Conservation (phyloP, 2,329 filamentous ascomycete genomes). For the Ophiostoma perfectum region DNA sequence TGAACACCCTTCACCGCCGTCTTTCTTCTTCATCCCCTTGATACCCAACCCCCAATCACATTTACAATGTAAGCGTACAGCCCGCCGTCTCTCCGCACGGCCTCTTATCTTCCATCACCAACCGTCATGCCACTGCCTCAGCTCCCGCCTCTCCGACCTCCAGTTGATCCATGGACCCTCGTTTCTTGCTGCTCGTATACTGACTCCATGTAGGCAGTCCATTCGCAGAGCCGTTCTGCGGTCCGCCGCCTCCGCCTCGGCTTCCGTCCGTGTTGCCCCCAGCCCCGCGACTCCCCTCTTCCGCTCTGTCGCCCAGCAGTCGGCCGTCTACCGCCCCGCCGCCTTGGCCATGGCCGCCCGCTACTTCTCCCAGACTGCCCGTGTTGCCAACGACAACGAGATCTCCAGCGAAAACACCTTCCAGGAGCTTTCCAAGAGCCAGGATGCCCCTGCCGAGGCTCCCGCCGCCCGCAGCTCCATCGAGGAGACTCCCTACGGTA, state of each 20-base stretch:
- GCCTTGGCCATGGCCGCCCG: constrained; percentile 26
- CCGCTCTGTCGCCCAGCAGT: constrained; percentile 28
- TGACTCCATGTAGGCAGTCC: constrained; percentile 31
- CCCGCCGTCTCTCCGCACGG: not conserved
- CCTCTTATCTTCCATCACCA: not conserved
- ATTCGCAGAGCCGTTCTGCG: constrained; percentile 34
- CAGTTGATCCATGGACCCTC: too few relatives aligned
- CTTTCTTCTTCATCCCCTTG: not conserved
- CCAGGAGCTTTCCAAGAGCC: not conserved
- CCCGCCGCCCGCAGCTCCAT: not conserved
- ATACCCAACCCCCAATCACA: not conserved
- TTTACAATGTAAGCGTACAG: constrained; percentile 2
- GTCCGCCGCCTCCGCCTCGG: constrained; percentile 32
- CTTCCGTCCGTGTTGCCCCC: constrained; percentile 23
- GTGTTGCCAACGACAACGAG: constrained; percentile 25
- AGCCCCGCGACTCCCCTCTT: constrained; percentile 28
- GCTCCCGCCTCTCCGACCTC: not conserved
- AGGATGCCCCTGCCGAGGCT: not conserved
- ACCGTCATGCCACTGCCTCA: not conserved
- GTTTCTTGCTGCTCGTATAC: not conserved
- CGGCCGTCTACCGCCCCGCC: constrained; percentile 22
- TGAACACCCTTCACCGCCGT: not conserved
- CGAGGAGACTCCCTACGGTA: constrained; percentile 26
- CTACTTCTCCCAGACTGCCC: constrained; percentile 33
- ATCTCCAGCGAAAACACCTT: not conserved